These are phyloP conservation scores for Pestalotiopsis sp. DNA, from an alignment of 2,329 filamentous ascomycete genomes.

Conservation along the genomic window DNA sequence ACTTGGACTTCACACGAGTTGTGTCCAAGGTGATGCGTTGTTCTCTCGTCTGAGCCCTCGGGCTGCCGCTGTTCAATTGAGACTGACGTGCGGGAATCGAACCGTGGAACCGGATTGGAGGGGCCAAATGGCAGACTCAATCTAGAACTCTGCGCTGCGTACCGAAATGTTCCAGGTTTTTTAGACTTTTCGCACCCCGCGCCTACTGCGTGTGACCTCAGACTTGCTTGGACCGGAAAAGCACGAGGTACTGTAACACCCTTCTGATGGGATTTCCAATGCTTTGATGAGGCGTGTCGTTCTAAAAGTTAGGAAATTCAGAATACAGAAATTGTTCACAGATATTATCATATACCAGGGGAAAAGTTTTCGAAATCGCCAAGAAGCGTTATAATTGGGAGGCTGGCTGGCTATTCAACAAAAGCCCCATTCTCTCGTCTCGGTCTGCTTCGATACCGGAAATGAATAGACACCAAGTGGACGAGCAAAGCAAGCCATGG, in stretches of 20 bases:
- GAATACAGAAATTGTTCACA: no score
- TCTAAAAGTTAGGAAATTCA: no score
- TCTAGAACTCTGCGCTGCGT: not conserved
- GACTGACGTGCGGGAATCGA: not conserved
- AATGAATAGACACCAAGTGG: constrained; percentile 16
- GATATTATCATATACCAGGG: no score
- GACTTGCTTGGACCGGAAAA: constrained; percentile 11
- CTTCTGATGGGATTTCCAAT: not conserved
- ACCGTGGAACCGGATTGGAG: constrained; percentile 3
- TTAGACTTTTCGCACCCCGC: constrained; percentile 14
- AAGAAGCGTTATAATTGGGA: constrained; percentile 1
- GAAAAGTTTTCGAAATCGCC: not conserved
- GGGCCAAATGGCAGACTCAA: not conserved
- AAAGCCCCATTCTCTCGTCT: not conserved
- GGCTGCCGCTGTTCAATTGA: no score
- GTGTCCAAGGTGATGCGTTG: not conserved
- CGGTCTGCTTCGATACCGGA: constrained; percentile 1
- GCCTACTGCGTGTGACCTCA: constrained; percentile 18
- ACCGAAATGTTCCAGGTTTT: constrained; percentile 5
- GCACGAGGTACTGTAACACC: constrained; percentile 13
- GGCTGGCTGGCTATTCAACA: not conserved
- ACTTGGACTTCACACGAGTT: not conserved
- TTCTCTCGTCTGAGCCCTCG: not conserved
- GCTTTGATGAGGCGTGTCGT: not conserved
- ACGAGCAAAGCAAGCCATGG: constrained; percentile 14